Percentiles rank a stretch among this genome's conserved stretches.
These are phyloP conservation scores for Suillus luteus DNA, from an alignment of 768 basidiomycete genomes.

Conservation along the genomic window DNA sequence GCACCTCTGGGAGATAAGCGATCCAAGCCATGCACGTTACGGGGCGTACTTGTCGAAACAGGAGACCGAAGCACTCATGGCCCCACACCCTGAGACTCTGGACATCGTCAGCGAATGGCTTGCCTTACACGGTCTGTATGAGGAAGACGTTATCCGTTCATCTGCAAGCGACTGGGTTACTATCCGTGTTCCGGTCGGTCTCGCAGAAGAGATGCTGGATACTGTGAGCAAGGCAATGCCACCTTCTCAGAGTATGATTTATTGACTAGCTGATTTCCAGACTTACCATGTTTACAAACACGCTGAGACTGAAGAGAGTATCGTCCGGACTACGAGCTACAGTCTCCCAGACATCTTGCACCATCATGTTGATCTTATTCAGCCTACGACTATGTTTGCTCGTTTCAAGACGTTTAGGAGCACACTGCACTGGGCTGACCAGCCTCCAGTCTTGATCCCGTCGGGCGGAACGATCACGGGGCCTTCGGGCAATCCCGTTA, in stretches of 20 bases:
- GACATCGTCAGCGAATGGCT: slow-evolving; percentile 64
- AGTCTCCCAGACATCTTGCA: slow-evolving; percentile 62
- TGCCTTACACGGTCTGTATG: slow-evolving; percentile 50
- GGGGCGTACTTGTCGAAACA: slow-evolving; percentile 62
- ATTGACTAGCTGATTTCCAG: slow-evolving; percentile 32
- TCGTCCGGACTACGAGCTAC: slow-evolving; percentile 70
- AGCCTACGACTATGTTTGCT: slow-evolving; percentile 72
- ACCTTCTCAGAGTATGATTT: background rate
- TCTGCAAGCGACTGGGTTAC: slow-evolving; percentile 73
- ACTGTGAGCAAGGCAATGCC: slow-evolving; percentile 46
- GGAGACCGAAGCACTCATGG: slow-evolving; percentile 62
- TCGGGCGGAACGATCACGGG: slow-evolving; percentile 24
- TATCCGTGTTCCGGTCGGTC: slow-evolving; percentile 53
- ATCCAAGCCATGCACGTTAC: slow-evolving; percentile 56
- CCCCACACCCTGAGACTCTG: slow-evolving; percentile 56
- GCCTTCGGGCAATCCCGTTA: slow-evolving; percentile 41
- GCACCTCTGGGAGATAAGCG: slow-evolving; percentile 58
- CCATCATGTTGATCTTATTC: slow-evolving; percentile 64
- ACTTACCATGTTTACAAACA: slow-evolving; percentile 67
- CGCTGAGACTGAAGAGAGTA: slow-evolving; percentile 47
- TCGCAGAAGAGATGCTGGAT: slow-evolving; percentile 71
- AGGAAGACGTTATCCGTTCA: slow-evolving; percentile 51
- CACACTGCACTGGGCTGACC: slow-evolving; percentile 37
- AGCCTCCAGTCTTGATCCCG: slow-evolving; percentile 6
- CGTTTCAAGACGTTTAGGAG: slow-evolving; percentile 46